These are phyloP conservation scores for Cladosporium velox DNA, from an alignment of 2,329 filamentous ascomycete species.

Conservation along the genomic window DNA sequence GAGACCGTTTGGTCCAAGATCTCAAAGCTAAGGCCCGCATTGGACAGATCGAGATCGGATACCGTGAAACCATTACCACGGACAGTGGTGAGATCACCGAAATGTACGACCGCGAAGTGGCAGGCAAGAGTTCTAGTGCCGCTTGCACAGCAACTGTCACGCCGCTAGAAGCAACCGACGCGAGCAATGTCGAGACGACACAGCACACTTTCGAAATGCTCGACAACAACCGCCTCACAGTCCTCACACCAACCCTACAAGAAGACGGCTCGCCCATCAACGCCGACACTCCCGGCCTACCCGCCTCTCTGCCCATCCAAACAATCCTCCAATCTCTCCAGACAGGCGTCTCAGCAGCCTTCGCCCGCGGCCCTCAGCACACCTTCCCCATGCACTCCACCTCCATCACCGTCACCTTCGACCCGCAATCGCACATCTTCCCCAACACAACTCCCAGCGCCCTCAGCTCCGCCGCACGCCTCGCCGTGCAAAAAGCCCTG, in stretches of 20 bases:
- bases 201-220: constrained; percentile 47
- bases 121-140: constrained; percentile 76
- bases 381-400: constrained; percentile 78
- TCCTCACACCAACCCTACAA: constrained; percentile 53
- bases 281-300: constrained; percentile 52
- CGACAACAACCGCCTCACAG: constrained; percentile 71
- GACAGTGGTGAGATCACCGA: constrained; percentile 59
- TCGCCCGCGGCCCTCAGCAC: constrained; percentile 80
- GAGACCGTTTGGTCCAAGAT: constrained; percentile 83
- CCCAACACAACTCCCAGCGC: constrained; percentile 67
- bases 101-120: constrained; percentile 76
- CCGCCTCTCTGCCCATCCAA: constrained; percentile 54
- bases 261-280: constrained; percentile 43
- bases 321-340: constrained; percentile 60
- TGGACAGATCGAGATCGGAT: constrained; percentile 91
- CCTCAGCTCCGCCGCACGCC: constrained; percentile 66
- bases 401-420: constrained; percentile 68
- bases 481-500: constrained; percentile 70
- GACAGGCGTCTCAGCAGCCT: constrained; percentile 78
- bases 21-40: constrained; percentile 84
- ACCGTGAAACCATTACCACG: constrained; percentile 75
- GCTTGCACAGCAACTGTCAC: constrained; percentile 70
- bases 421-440: constrained; percentile 65
- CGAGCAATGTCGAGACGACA: neutral
- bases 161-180: constrained; percentile 51